Percentiles rank a stretch among this genome's conserved stretches.
phyloP scores from a whole-genome alignment of 495 filamentous ascomycete genomes.

The Tricharina praecox region DNA sequence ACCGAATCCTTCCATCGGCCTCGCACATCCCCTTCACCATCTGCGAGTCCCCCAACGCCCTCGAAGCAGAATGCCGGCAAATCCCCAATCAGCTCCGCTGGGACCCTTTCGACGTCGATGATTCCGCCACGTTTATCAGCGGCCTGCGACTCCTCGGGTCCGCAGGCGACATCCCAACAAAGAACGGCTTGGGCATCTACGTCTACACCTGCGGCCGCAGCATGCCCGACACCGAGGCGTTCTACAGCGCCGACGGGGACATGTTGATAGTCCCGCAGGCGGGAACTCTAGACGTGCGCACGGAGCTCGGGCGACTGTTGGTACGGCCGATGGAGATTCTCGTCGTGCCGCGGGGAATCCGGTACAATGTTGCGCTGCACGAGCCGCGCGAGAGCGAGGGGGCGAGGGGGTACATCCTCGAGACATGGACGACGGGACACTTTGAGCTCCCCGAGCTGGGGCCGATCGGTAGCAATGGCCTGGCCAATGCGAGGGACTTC shows the following conservation, averaged over 20 bases:
- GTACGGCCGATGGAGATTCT: constrained; percentile 73
- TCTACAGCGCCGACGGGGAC: constrained; percentile 76
- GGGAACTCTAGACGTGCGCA: constrained; percentile 59
- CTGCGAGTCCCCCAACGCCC: background rate
- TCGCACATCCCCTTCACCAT: constrained; percentile 52
- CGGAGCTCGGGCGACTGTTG: constrained; percentile 60
- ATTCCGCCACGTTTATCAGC: constrained; percentile 53
- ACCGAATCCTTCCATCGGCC: constrained; percentile 66
- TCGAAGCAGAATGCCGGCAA: constrained; percentile 36
- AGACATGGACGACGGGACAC: constrained; percentile 53
- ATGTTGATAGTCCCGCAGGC: constrained; percentile 70
- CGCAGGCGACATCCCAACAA: constrained; percentile 67
- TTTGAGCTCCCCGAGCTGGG: constrained; percentile 70
- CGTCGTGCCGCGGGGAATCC: constrained; percentile 66
- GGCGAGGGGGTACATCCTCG: constrained; percentile 66
- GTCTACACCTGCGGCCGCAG: constrained; percentile 63
- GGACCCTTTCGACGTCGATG: constrained; percentile 66
- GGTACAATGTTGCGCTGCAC: constrained; percentile 59
- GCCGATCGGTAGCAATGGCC: constrained; percentile 68
- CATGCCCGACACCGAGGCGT: constrained; percentile 52
- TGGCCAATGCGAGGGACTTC: constrained; percentile 78
- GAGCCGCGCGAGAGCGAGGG: constrained; percentile 26
- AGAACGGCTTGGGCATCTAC: constrained; percentile 60
- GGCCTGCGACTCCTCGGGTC: constrained; percentile 62
- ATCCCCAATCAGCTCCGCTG: constrained; percentile 78